Conservation (phyloP, 2,329 filamentous ascomycete species). For the Periglandula ipomoeae region DNA sequence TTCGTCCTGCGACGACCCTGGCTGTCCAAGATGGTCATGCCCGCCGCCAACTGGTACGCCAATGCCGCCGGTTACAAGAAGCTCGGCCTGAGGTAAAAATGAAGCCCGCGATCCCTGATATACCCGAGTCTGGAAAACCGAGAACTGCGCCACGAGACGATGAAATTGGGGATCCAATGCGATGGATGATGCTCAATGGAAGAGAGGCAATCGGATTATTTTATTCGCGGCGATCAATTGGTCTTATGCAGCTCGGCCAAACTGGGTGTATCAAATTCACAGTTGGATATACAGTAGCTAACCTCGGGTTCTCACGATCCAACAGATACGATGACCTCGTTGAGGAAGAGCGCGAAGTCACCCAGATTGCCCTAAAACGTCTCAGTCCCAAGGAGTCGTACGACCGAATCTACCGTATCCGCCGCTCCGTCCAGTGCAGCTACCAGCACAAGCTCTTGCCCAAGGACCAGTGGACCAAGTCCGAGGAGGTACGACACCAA, state of each 20-base stretch:
- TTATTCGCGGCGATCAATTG: too few species aligned
- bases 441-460: constrained; percentile 56
- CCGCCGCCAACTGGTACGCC: constrained; percentile 80
- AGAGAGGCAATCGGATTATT: too few species aligned
- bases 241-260: too few species aligned
- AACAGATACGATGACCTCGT: constrained; percentile 87
- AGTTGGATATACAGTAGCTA: constrained; percentile 16
- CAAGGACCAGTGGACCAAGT: constrained; percentile 51
- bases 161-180: too few species aligned
- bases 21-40: constrained; percentile 67
- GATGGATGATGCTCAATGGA: not conserved
- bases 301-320: constrained; percentile 11
- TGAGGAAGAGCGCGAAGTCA: constrained; percentile 80
- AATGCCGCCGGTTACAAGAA: constrained; percentile 87
- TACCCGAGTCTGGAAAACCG: too few species aligned
- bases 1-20: constrained; percentile 79
- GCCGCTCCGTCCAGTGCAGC: constrained; percentile 78
- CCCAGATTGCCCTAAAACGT: constrained; percentile 83
- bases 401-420: constrained; percentile 95
- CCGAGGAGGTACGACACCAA: constrained; percentile 35
- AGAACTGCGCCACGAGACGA: not conserved
- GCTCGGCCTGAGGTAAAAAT: constrained; percentile 74
- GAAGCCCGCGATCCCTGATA: not conserved
- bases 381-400: constrained; percentile 85
- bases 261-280: too few species aligned